Base-by-base conservation (phyloP, 1,284 basidiomycete species). In the Ustilago tritici region DNA sequence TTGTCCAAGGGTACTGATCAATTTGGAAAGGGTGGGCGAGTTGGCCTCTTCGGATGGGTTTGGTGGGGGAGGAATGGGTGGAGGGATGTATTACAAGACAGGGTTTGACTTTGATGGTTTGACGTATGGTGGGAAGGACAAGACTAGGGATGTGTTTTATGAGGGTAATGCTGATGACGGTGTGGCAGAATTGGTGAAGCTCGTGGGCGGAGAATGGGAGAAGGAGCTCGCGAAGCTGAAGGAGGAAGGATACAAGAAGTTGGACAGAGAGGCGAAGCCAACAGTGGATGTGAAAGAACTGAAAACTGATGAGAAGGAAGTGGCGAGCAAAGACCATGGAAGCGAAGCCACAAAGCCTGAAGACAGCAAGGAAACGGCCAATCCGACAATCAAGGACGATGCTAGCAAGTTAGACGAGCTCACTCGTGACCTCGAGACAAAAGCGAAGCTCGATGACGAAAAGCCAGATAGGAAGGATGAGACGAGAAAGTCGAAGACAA, bases 11-110 rank as follows among this genome's bases (percentile, higher is more conserved):
- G 36, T 89, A 12, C 85, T 90, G 11, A 87, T 90, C 82, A 90
- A 90, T 80, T 84, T 89, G 40, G 89, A 90, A 79, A 70, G 84
- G 0, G 90, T 90, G 12, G 89, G 89, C 17, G 87, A 88, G 63
- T 73, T 83, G 61, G 83, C 82, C 35, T 85, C 85, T 50, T 87
- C 81, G 61, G 78, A 86, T 60, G 88, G 88, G 1, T 87, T 87
- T 56, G 81, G 83, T 1, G 87, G 88, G 61, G 83, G 84, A 4
- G 87, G 83, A 5, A 73, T 82, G 71, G 63, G 74, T 17, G 58
- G 58, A 7, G 62, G 56, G 6, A 59, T 67, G 49, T 62, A 71
- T 36, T 72, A 63, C 50, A 80, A 82, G 47, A 56, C 59, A 11
- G 84, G 84, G 0, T 86, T 86, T 54, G 84, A 85, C 41, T 86